Percentiles rank a stretch among this genome's conserved stretches.
These are phyloP conservation scores for Monilinia vaccinii-corymbosi DNA, from an alignment of 2,329 filamentous ascomycete genomes.

Conservation along the genomic window DNA sequence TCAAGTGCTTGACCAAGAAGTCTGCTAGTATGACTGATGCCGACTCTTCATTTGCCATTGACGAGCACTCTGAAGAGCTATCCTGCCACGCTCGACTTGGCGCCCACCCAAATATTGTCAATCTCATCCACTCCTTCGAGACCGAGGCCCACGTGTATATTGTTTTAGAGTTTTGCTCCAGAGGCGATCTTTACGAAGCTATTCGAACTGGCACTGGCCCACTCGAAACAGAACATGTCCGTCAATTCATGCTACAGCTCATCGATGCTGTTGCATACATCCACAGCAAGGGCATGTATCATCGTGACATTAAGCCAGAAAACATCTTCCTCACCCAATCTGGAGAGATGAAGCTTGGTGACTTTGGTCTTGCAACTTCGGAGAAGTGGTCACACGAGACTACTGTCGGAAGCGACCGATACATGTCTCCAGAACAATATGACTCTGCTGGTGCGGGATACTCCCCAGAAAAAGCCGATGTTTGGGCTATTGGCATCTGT, in stretches of 20 bases:
- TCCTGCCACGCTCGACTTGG: slow-evolving; percentile 72
- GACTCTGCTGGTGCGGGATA: slow-evolving; percentile 83
- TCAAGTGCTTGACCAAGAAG: slow-evolving; percentile 92
- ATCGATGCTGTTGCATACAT: slow-evolving; percentile 84
- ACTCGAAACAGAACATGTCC: slow-evolving; percentile 89
- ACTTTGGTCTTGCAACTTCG: slow-evolving; percentile 87
- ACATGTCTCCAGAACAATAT: slow-evolving; percentile 98
- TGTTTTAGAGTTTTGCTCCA: slow-evolving; percentile 89
- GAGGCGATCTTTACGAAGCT: slow-evolving; percentile 94
- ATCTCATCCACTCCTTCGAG: slow-evolving; percentile 83
- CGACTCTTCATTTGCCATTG: slow-evolving; percentile 56
- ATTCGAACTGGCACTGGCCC: slow-evolving; percentile 85
- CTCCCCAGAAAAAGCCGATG: slow-evolving; percentile 84
- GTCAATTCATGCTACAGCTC: slow-evolving; percentile 93
- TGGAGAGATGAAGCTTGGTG: slow-evolving; percentile 89
- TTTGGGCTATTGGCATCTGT: slow-evolving; percentile 97
- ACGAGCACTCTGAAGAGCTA: slow-evolving; percentile 75
- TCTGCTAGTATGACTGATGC: slow-evolving; percentile 43
- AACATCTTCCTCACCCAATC: slow-evolving; percentile 91
- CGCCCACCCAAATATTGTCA: slow-evolving; percentile 85
- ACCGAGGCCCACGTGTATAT: slow-evolving; percentile 84
- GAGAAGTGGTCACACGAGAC: slow-evolving; percentile 87
- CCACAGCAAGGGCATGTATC: slow-evolving; percentile 84
- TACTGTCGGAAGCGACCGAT: slow-evolving; percentile 92
- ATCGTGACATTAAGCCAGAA: slow-evolving; percentile 98